A percentile compares a stretch with the other conserved stretches of the same genome.
These are phyloP conservation scores for Backusella circina DNA, from an alignment of 192 early-diverging fungal species.

Conservation along the genomic window DNA sequence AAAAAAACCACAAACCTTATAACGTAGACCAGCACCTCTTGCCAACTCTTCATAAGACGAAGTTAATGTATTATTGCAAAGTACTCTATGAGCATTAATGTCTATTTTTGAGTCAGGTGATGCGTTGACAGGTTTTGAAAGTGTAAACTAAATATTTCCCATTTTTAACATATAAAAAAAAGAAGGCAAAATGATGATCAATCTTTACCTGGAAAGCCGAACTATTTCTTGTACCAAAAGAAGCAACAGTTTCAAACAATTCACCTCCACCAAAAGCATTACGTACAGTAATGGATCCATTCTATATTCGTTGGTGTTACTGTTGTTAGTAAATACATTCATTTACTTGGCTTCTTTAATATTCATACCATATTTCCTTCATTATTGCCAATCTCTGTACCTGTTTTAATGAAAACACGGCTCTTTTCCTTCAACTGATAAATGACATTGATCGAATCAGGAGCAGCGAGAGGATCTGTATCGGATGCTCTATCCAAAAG, in stretches of 20 bases:
- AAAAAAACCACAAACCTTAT: conserved; percentile 38
- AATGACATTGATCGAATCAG: conserved; percentile 65
- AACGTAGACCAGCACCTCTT: conserved; percentile 54
- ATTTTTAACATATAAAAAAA: not conserved
- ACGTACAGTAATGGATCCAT: conserved; percentile 64
- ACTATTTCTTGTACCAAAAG: conserved; percentile 72
- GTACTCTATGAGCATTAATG: conserved; percentile 61
- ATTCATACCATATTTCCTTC: conserved; percentile 77
- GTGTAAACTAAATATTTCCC: conserved; percentile 42
- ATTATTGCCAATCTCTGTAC: conserved; percentile 85
- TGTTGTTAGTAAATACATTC: not conserved
- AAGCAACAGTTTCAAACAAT: conserved; percentile 64
- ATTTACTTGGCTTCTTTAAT: not conserved
- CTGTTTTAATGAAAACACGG: conserved; percentile 77
- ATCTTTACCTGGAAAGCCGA: conserved; percentile 55
- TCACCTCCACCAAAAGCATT: conserved; percentile 93
- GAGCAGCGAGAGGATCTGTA: conserved; percentile 32
- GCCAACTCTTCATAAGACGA: conserved; percentile 74
- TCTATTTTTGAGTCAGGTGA: conserved; percentile 67
- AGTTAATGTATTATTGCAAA: conserved; percentile 58
- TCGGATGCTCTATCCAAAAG: conserved; percentile 58
- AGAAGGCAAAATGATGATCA: not conserved
- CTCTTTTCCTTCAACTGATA: conserved; percentile 68
- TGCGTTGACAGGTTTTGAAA: conserved; percentile 66
- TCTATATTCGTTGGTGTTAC: too few species aligned